Percentiles rank a stretch among this genome's conserved stretches.
Conservation (phyloP, 192 early-diverging fungal species). For the Coemansia sp. region DNA sequence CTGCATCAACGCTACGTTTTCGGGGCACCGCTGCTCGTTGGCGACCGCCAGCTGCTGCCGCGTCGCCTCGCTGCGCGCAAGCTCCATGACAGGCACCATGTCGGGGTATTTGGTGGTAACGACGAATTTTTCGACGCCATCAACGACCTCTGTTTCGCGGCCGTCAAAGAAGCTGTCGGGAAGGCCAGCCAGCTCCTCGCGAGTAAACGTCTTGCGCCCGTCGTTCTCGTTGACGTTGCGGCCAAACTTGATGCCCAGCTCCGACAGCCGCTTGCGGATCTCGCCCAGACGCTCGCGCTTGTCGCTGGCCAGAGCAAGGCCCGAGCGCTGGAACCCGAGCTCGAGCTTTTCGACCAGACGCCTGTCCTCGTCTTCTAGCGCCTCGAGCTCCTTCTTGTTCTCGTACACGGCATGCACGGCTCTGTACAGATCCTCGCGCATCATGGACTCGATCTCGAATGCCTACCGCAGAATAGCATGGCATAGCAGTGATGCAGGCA, state of each 20-base stretch:
- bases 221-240: conserved; percentile 70
- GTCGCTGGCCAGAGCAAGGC: conserved; percentile 62
- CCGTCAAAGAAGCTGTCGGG: conserved; percentile 68
- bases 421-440: conserved; percentile 64
- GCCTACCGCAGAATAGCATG: conserved; percentile 35
- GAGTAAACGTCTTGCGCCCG: conserved; percentile 51
- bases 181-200: conserved; percentile 69
- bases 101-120: conserved; percentile 77
- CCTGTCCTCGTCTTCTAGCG: conserved; percentile 60
- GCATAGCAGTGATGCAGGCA: too few species aligned
- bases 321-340: conserved; percentile 65
- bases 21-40: conserved; percentile 58
- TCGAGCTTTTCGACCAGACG: conserved; percentile 70
- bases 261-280: conserved; percentile 67
- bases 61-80: conserved; percentile 55
- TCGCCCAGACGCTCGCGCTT: conserved; percentile 60
- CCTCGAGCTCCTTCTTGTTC: conserved; percentile 45
- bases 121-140: conserved; percentile 62
- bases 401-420: conserved; percentile 56
- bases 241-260: conserved; percentile 67
- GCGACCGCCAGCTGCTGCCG: conserved; percentile 54
- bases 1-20: conserved; percentile 61
- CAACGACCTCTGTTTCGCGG: conserved; percentile 54
- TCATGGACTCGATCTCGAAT: conserved; percentile 62
- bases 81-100: conserved; percentile 47